These are phyloP conservation scores for Ustilago esculenta DNA, from an alignment of 1,284 basidiomycete species.

Conservation along the genomic window DNA sequence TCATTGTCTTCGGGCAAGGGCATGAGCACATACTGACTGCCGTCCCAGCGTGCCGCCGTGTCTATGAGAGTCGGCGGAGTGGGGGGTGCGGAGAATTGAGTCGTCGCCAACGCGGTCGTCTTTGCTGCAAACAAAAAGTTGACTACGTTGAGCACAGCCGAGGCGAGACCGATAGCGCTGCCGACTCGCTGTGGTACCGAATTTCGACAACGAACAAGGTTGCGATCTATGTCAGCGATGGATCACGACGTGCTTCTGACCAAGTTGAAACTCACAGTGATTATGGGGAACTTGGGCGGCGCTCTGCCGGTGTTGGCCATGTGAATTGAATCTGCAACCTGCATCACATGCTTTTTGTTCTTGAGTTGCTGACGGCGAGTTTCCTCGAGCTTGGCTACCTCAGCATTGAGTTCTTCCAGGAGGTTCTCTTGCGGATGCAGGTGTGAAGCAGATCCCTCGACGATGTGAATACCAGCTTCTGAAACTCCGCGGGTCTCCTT, in stretches of 20 bases:
- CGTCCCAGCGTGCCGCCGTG: slow-evolving; percentile 29
- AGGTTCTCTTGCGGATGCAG: neutral
- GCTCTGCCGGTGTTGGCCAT: slow-evolving; percentile 19
- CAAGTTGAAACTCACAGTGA: slow-evolving; percentile 32
- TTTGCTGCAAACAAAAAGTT: slow-evolving; percentile 28
- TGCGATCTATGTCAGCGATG: neutral
- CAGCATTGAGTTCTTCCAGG: neutral
- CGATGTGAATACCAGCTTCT: neutral
- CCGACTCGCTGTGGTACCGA: slow-evolving; percentile 7
- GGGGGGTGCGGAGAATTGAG: slow-evolving; percentile 24
- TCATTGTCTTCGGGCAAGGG: slow-evolving; percentile 11
- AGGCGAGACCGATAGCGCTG: slow-evolving; percentile 14
- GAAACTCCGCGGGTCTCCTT: neutral
- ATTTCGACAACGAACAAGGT: neutral
- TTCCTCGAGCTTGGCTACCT: neutral
- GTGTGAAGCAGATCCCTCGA: neutral
- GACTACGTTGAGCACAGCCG: slow-evolving; percentile 23
- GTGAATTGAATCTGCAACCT: slow-evolving; percentile 20
- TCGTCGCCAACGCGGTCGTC: slow-evolving; percentile 27
- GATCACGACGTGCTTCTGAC: no score
- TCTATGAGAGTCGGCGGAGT: slow-evolving; percentile 36
- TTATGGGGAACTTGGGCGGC: slow-evolving; percentile 25
- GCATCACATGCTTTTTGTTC: slow-evolving; percentile 5
- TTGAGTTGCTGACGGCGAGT: neutral
- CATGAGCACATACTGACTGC: slow-evolving; percentile 4